Base-by-base conservation (phyloP, 805 yeast species). In the Saturnispora besseyi region DNA sequence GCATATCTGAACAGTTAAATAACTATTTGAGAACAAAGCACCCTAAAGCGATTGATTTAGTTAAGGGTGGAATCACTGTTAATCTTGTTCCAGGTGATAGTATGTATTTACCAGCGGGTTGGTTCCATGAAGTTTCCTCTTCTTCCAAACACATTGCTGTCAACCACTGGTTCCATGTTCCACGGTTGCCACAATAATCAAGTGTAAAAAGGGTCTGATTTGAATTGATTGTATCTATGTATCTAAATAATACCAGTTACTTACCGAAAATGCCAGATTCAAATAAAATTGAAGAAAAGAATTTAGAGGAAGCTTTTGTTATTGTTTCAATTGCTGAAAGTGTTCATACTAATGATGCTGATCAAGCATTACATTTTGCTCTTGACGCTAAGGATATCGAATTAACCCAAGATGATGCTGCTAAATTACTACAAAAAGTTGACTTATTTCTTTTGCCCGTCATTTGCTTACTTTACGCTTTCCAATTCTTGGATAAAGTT, bases 111-210 rank as follows among this genome's bases (percentile, higher is more conserved):
- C 91, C 91, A 0, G 76, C 85, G 1, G 89, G 91, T 3, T 84
- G 90, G 90, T 84, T 84, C 58, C 91, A 84, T 61, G 91, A 84
- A 61, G 91, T 84, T 2, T 76, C 86, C 1, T 81, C 87, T 9
- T 81, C 70, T 61, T 81, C 82, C 1, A 82, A 82, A 3, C 91
- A 84, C 57, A 69, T 77, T 33, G 89, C 90, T 0, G 57, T 83
- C 10, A 84, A 84, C 59, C 84, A 84, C 63, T 84, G 91, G 91
- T 82, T 78, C 59, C 70, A 78, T 7, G 87, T 90, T 5, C 87
- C 88, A 0, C 36, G 33, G 18, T 18, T 45, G 28, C 28, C 36
- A 22, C 37, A 31, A 21, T 31, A 29, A 43, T 15, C 15, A 30
- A 30, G 37, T 13, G 12, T 24, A 22, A 10, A 10, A 18, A 37